Base-by-base conservation (phyloP, 2,329 filamentous ascomycete species). In the Nothomitra cinnamomea region DNA sequence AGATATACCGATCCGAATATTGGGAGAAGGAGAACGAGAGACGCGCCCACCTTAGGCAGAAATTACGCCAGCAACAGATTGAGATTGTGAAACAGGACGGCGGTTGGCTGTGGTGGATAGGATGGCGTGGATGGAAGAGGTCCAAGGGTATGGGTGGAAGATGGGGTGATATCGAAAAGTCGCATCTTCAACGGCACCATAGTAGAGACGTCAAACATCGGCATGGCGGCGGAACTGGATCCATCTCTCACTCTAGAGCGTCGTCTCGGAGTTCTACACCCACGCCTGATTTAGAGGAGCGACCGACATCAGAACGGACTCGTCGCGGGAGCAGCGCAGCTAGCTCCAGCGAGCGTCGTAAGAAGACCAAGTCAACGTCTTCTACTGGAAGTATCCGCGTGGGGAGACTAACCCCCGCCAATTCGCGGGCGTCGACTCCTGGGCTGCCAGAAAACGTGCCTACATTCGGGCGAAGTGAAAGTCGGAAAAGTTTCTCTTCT, bases 1-100 rank as follows among this genome's bases (percentile, higher is more conserved):
- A 98, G 63, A 75, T 90, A 15, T 98, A 94, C 67, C 78, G 92
- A 53, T 82, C 83, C 35, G 89, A 95, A 56, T 98, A 95, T 68
- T 98, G 92, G 92, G 90, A 95, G 61, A 82, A 82, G 57, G 92
- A 98, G 66, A 98, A 98, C 63, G 87, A 94, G 66, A 82, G 90
- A 1, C 80, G 92, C 12, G 78, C 83, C 2, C 70, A 85, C 55
- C 71, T 95, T 22, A 77, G 87, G 21, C 70, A 75, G 43, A 85
- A 85, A 63, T 71, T 95, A 51, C 78, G 80, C 57, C 76, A 80
- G 52, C 76, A 78, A 32, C 82, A 89, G 60, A 74, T 76, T 17
- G 79, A 83, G 56, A 69, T 86, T 40, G 81, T 83, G 12, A 80
- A 78, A 61, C 72, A 81, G 61, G 74, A 82, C 57, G 80, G 83